Conservation (phyloP, 805 yeast species). For the Sporopachydermia quercuum region DNA sequence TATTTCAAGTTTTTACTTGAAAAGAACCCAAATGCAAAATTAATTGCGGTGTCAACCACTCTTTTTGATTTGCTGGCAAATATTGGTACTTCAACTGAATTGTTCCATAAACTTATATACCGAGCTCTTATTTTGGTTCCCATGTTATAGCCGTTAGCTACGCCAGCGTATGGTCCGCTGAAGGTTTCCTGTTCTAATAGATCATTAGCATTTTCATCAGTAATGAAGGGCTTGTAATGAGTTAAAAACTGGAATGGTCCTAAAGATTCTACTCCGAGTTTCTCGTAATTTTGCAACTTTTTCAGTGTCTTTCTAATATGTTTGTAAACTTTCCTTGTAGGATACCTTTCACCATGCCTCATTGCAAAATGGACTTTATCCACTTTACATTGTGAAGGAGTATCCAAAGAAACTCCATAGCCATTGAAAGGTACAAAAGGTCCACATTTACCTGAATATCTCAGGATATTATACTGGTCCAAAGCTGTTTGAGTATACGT, state of each 20-base stretch:
- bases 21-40: slow-evolving; percentile 47
- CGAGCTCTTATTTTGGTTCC: slow-evolving; percentile 34
- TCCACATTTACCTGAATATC: slow-evolving; percentile 35
- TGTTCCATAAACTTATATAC: slow-evolving; percentile 32
- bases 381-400: slow-evolving; percentile 34
- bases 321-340: slow-evolving; percentile 16
- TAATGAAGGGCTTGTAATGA: slow-evolving; percentile 30
- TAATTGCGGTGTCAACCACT: slow-evolving; percentile 36
- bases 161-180: slow-evolving; percentile 38
- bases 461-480: slow-evolving; percentile 32
- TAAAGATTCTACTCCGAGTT: slow-evolving; percentile 11
- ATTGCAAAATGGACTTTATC: slow-evolving; percentile 38
- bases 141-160: slow-evolving; percentile 29
- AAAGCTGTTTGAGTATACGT: slow-evolving; percentile 17
- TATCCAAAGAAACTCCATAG: slow-evolving; percentile 34
- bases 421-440: slow-evolving; percentile 38
- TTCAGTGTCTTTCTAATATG: slow-evolving; percentile 7
- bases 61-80: slow-evolving; percentile 43
- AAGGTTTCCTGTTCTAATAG: slow-evolving; percentile 36
- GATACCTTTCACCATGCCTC: slow-evolving; percentile 50
- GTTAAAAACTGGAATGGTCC: slow-evolving; percentile 34
- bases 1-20: slow-evolving; percentile 25
- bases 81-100: slow-evolving; percentile 25
- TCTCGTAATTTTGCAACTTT: slow-evolving; percentile 13
- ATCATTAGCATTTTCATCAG: slow-evolving; percentile 16